These are phyloP conservation scores for Dysphania ambrosioides DNA, from an alignment of 148 eudicot species.

Conservation along the genomic window DNA sequence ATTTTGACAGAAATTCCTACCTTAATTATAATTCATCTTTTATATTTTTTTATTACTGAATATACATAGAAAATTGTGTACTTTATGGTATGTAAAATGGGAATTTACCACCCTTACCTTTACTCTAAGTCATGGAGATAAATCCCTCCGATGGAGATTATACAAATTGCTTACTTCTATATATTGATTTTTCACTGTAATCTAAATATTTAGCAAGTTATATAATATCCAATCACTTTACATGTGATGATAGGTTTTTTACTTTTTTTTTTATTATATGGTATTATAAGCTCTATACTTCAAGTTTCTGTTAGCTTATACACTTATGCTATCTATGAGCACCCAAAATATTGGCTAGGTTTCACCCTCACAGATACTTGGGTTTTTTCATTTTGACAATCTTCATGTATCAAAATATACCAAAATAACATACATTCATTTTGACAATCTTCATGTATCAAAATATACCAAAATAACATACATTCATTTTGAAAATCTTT, in stretches of 20 bases:
- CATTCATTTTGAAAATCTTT: background rate
- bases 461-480: background rate
- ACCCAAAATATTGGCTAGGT: slow-evolving; percentile 46
- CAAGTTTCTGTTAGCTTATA: slow-evolving; percentile 61
- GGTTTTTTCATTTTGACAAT: slow-evolving; percentile 64
- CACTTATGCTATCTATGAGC: slow-evolving; percentile 66
- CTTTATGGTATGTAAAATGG: background rate
- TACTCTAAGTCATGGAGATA: background rate
- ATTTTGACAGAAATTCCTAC: slow-evolving; percentile 60
- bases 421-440: background rate
- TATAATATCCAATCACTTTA: no score
- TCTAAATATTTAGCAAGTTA: no score
- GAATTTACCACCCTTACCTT: no score
- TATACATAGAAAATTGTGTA: no score
- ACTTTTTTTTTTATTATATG: no score
- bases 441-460: background rate
- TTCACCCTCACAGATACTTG: slow-evolving; percentile 59
- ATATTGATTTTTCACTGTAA: no score
- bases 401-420: slow-evolving; percentile 52
- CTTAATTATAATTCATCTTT: background rate
- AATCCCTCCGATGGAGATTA: no score
- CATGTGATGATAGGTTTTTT: slow-evolving; percentile 49
- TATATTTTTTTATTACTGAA: no score
- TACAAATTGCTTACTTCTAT: no score
- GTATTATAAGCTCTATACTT: no score